Evolutionary conservation across 1,284 basidiomycete genomes (phyloP).

Genomic region (Moesziomyces parantarcticus): DNA sequence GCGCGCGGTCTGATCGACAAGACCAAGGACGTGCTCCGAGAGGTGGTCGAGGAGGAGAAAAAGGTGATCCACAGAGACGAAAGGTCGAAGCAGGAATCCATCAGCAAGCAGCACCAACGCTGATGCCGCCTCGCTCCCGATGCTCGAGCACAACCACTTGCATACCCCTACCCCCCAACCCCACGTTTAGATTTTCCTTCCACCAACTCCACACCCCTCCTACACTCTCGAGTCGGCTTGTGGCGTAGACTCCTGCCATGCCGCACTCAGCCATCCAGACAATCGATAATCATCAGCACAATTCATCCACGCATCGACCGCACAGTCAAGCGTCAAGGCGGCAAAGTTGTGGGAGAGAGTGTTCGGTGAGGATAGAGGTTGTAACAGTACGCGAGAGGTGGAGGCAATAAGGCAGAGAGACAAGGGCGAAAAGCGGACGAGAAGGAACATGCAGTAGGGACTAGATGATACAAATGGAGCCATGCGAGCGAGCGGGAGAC

Average conservation of each 20-base stretch:
- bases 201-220: no score
- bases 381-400: not conserved
- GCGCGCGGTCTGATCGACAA: slow-evolving; percentile 45
- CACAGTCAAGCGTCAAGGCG: no score
- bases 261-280: no score
- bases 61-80: slow-evolving; percentile 30
- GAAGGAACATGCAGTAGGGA: slow-evolving; percentile 12
- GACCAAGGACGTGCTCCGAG: slow-evolving; percentile 54
- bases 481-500: slow-evolving; percentile 1
- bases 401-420: not conserved
- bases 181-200: no score
- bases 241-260: no score
- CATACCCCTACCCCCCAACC: not conserved
- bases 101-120: slow-evolving; percentile 26
- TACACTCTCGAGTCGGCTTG: no score
- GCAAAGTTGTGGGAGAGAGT: no score
- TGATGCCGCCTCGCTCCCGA: not conserved
- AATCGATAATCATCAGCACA: no score
- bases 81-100: slow-evolving; percentile 10
- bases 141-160: not conserved
- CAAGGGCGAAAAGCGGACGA: not conserved
- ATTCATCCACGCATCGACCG: no score
- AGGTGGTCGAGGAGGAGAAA: slow-evolving; percentile 58
- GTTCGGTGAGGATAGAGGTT: no score
- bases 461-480: slow-evolving; percentile 24